Percentiles rank a stretch among this genome's conserved stretches.
Conservation (phyloP, 148 eudicot genomes). For the Silene uniflora region DNA sequence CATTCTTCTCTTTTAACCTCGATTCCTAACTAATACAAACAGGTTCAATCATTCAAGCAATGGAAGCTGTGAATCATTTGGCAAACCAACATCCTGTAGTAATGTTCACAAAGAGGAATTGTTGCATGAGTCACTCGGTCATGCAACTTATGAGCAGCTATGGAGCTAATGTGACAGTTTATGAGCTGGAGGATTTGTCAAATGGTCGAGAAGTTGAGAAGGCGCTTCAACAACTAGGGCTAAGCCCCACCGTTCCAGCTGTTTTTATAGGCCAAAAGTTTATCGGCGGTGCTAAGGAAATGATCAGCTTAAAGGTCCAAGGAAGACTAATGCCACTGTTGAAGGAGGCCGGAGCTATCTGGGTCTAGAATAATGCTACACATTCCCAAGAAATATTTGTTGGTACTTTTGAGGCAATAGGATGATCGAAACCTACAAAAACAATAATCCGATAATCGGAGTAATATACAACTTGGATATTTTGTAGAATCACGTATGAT, state of each 20-base stretch:
- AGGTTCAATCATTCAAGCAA: background rate
- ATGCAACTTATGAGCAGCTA: constrained; percentile 42
- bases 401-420: too few relatives aligned
- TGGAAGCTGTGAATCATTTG: constrained; percentile 36
- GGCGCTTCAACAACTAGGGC: constrained; percentile 40
- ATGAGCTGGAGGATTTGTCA: constrained; percentile 50
- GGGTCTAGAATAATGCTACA: constrained; percentile 30
- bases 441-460: too few relatives aligned
- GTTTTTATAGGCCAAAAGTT: constrained; percentile 54
- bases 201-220: constrained; percentile 48
- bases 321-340: constrained; percentile 42
- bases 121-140: constrained; percentile 56
- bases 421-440: too few relatives aligned
- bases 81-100: constrained; percentile 48
- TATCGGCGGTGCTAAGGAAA: constrained; percentile 58
- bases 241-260: constrained; percentile 42
- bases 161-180: constrained; percentile 52
- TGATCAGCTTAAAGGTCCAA: constrained; percentile 54
- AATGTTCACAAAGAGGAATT: constrained; percentile 50
- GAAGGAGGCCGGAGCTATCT: constrained; percentile 49
- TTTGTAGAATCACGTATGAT: too few relatives aligned
- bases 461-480: too few relatives aligned
- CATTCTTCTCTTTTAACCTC: background rate
- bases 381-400: background rate
- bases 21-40: background rate